Percentiles rank a stretch among this genome's conserved stretches.
Evolutionary conservation across 2,329 filamentous ascomycete genomes (phyloP).

Genomic region (Beauveria caledonica): DNA sequence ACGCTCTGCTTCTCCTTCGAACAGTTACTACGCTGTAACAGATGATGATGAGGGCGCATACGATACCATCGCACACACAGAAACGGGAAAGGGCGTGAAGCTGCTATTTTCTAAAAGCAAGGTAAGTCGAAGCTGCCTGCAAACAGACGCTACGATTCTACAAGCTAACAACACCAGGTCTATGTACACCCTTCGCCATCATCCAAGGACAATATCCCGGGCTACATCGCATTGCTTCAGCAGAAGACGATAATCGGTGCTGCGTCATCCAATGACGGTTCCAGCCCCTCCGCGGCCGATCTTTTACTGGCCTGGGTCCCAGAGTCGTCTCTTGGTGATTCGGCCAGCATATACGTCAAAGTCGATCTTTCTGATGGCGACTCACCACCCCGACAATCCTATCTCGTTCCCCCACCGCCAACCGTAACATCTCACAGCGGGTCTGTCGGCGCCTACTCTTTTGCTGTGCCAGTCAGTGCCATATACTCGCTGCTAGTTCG

Average conservation of each 20-base stretch:
- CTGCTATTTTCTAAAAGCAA: slow-evolving; percentile 96
- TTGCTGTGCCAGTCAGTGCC: slow-evolving; percentile 81
- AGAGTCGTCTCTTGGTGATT: slow-evolving; percentile 78
- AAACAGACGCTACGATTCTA: not conserved
- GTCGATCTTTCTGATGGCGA: slow-evolving; percentile 81
- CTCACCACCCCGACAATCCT: slow-evolving; percentile 74
- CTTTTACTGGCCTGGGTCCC: slow-evolving; percentile 90
- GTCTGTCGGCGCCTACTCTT: slow-evolving; percentile 73
- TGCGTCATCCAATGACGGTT: slow-evolving; percentile 26
- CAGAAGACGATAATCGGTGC: slow-evolving; percentile 56
- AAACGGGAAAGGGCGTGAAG: slow-evolving; percentile 77
- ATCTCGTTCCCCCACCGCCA: slow-evolving; percentile 85
- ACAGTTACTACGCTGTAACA: slow-evolving; percentile 90
- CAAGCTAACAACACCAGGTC: slow-evolving; percentile 47
- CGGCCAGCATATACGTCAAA: slow-evolving; percentile 85
- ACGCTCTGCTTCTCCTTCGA: slow-evolving; percentile 55
- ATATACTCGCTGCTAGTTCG: slow-evolving; percentile 87
- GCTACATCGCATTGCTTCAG: slow-evolving; percentile 87
- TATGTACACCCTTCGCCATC: slow-evolving; percentile 93
- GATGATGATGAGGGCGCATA: slow-evolving; percentile 96
- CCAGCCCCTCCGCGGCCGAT: slow-evolving; percentile 52
- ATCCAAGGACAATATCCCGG: slow-evolving; percentile 89
- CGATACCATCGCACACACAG: slow-evolving; percentile 79
- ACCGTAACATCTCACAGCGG: slow-evolving; percentile 69
- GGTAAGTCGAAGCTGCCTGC: slow-evolving; percentile 52